Percentiles rank a stretch among this genome's conserved stretches.
Conservation (phyloP, 164 flowering plant genomes). For the Pachysandra terminalis region DNA sequence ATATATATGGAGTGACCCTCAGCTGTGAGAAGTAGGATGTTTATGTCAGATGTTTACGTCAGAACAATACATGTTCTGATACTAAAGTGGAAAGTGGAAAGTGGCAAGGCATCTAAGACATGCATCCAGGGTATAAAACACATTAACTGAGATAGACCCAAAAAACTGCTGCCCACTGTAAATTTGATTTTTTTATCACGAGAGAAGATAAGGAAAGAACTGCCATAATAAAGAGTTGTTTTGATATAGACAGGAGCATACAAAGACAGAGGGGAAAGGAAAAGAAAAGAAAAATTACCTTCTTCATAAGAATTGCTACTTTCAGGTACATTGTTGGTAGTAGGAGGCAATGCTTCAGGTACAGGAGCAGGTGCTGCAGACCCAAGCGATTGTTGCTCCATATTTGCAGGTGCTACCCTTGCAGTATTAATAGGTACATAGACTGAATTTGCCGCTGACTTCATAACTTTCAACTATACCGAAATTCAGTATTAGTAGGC, state of each 20-base stretch:
- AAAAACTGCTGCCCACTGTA: not conserved
- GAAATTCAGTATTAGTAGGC: not conserved
- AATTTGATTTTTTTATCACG: not conserved
- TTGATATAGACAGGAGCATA: too few species aligned
- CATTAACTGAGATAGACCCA: not conserved
- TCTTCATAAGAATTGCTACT: conserved; percentile 36
- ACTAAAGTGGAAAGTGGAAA: not conserved
- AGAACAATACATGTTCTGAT: not conserved
- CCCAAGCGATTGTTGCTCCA: conserved; percentile 24
- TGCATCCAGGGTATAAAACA: not conserved
- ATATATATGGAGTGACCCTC: conserved; percentile 75
- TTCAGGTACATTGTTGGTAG: conserved; percentile 25
- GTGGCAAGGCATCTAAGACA: not conserved
- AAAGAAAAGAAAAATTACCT: conserved; percentile 33
- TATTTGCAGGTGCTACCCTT: conserved; percentile 18
- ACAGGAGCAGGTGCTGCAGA: conserved; percentile 28
- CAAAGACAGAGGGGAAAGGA: not conserved
- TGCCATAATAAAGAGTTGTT: too few species aligned
- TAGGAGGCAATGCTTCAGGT: conserved; percentile 33
- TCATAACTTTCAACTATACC: conserved; percentile 36
- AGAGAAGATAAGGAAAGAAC: too few species aligned
- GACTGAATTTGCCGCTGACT: conserved; percentile 15
- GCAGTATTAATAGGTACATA: conserved; percentile 17
- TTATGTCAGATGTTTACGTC: too few species aligned
- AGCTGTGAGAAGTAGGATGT: conserved; percentile 26